phyloP scores from a whole-genome alignment of 2,329 filamentous ascomycete genomes.

The Xylariaceae sp. region DNA sequence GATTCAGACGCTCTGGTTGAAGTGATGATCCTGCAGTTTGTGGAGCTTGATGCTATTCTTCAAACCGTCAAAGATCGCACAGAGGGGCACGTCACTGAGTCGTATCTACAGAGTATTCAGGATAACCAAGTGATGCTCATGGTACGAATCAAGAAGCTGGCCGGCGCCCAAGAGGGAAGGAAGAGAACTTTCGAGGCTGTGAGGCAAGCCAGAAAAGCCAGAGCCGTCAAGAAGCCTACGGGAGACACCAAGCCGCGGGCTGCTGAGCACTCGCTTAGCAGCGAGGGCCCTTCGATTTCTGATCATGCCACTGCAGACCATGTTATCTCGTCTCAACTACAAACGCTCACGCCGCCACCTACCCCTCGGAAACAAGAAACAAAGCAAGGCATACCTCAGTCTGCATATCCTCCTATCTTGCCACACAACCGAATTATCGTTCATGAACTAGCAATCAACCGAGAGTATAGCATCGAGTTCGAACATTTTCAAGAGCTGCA shows the following conservation, averaged over 20 bases:
- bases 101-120: conserved; percentile 75
- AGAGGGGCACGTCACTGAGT: conserved; percentile 64
- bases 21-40: conserved; percentile 81
- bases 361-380: conserved; percentile 39
- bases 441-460: conserved; percentile 75
- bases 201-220: conserved; percentile 61
- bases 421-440: conserved; percentile 71
- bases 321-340: conserved; percentile 38
- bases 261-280: conserved; percentile 42
- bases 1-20: conserved; percentile 74
- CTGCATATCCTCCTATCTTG: conserved; percentile 49
- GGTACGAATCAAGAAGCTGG: conserved; percentile 72
- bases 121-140: conserved; percentile 76
- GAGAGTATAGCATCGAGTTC: conserved; percentile 66
- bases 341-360: conserved; percentile 50
- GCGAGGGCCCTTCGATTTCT: conserved; percentile 34
- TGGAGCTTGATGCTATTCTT: conserved; percentile 77
- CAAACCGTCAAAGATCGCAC: conserved; percentile 76
- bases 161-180: conserved; percentile 65
- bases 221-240: conserved; percentile 58
- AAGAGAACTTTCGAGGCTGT: conserved; percentile 71
- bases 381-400: conserved; percentile 35
- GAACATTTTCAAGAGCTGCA: conserved; percentile 56
- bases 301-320: conserved; percentile 39
- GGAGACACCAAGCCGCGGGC: conserved; percentile 68